Percentiles rank a stretch among this genome's conserved stretches.
Conservation (phyloP, 345 rosid species). For the Hypericum perforatum region DNA sequence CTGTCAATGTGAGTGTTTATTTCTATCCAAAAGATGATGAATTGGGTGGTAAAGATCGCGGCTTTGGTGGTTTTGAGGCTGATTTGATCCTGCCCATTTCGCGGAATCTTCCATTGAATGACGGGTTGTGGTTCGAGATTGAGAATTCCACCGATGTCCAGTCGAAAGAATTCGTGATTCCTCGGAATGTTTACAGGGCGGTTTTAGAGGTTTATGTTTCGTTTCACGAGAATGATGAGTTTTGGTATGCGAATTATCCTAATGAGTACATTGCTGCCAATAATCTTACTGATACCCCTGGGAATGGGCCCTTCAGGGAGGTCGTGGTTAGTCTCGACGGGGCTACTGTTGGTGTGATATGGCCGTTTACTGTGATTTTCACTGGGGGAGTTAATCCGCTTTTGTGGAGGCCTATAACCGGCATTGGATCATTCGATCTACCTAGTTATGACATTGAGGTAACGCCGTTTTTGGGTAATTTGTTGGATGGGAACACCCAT, state of each 20-base stretch:
- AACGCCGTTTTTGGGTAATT: constrained; percentile 52
- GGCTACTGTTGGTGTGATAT: constrained; percentile 52
- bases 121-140: constrained; percentile 84
- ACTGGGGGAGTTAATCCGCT: constrained; percentile 84
- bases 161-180: constrained; percentile 47
- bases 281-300: constrained; percentile 32
- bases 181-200: constrained; percentile 75
- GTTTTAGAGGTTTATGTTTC: constrained; percentile 84
- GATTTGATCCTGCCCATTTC: constrained; percentile 77
- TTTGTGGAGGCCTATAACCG: constrained; percentile 76
- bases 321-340: constrained; percentile 67
- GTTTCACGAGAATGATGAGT: constrained; percentile 88
- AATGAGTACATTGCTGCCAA: constrained; percentile 61
- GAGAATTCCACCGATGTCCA: constrained; percentile 32
- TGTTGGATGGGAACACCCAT: constrained; percentile 63
- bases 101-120: constrained; percentile 46
- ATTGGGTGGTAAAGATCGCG: constrained; percentile 2
- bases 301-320: constrained; percentile 93
- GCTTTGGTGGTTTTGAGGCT: constrained; percentile 31
- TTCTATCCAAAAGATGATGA: constrained; percentile 40
- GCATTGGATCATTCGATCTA: constrained; percentile 68
- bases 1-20: constrained; percentile 53
- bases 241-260: constrained; percentile 65
- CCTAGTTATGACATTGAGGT: constrained; percentile 80
- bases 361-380: constrained; percentile 86